Conservation (phyloP, 768 basidiomycete genomes). For the Saitozyma sp. region DNA sequence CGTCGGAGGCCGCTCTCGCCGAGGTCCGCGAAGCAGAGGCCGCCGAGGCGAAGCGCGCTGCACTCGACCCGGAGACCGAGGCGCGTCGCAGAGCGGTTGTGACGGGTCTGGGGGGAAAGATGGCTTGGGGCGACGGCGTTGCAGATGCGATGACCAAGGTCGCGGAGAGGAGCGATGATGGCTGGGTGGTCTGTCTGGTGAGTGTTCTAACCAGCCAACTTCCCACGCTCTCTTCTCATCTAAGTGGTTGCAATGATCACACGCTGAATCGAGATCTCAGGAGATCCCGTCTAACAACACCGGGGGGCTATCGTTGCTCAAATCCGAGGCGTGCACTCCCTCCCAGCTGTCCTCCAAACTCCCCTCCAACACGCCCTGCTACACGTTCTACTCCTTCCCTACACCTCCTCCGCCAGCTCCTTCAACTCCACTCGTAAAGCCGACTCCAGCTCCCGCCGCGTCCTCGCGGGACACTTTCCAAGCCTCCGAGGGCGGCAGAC, state of each 20-base stretch:
- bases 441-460: slow-evolving; percentile 1
- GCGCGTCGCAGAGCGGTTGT: slow-evolving; percentile 33
- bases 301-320: slow-evolving; percentile 24
- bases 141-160: slow-evolving; percentile 67
- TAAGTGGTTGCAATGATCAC: neutral
- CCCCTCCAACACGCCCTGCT: slow-evolving; percentile 45
- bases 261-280: slow-evolving; percentile 2
- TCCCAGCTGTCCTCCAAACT: slow-evolving; percentile 38
- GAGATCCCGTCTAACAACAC: slow-evolving; percentile 35
- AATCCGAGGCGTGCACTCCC: slow-evolving; percentile 35
- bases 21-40: slow-evolving; percentile 75
- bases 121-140: slow-evolving; percentile 68
- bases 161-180: slow-evolving; percentile 56
- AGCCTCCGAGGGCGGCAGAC: slow-evolving; percentile 34
- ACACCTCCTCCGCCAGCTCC: slow-evolving; percentile 17
- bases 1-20: slow-evolving; percentile 76
- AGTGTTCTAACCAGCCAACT: slow-evolving; percentile 38
- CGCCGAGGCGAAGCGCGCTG: slow-evolving; percentile 53
- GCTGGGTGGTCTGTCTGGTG: slow-evolving; percentile 67
- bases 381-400: slow-evolving; percentile 51
- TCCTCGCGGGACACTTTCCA: slow-evolving; percentile 36
- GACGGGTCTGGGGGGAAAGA: slow-evolving; percentile 59
- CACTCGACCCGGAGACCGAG: slow-evolving; percentile 41
- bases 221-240: neutral
- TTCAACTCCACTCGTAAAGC: slow-evolving; percentile 9